phyloP scores from a whole-genome alignment of 352 stramenopile species.

The Globisporangium recalcitrans region DNA sequence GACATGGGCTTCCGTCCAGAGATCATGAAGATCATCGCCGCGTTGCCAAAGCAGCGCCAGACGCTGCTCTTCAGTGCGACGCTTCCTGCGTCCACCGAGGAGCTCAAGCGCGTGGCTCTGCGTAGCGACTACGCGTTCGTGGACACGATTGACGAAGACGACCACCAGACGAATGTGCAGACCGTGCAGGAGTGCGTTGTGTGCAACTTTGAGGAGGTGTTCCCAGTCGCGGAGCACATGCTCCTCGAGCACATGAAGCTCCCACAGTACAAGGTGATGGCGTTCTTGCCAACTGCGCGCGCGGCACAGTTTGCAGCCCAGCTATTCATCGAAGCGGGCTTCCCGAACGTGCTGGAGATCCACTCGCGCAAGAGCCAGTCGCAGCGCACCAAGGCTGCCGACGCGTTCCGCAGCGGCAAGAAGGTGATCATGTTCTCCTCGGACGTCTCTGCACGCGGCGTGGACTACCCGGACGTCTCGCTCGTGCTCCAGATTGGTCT shows the following conservation, averaged over 20 bases:
- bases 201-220: conserved; percentile 58
- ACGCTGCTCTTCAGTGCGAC: conserved; percentile 97
- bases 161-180: conserved; percentile 87
- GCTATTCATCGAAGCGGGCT: conserved; percentile 80
- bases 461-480: conserved; percentile 95
- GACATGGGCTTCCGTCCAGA: conserved; percentile 94
- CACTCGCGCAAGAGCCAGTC: conserved; percentile 94
- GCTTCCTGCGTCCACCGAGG: conserved; percentile 78
- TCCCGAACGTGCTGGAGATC: conserved; percentile 89
- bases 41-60: conserved; percentile 68
- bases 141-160: conserved; percentile 90
- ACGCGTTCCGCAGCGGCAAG: conserved; percentile 86
- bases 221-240: conserved; percentile 60
- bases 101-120: conserved; percentile 87
- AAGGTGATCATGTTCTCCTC: conserved; percentile 92
- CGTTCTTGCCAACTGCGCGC: conserved; percentile 92
- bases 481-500: conserved; percentile 81
- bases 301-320: conserved; percentile 86
- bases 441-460: conserved; percentile 92
- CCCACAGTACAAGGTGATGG: conserved; percentile 90
- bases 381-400: conserved; percentile 79
- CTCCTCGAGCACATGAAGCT: conserved; percentile 74
- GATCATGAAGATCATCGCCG: conserved; percentile 87
- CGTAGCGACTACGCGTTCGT: conserved; percentile 86
- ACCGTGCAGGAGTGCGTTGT: conserved; percentile 85